These are phyloP conservation scores for Alloteropsis angusta DNA, from an alignment of 202 grass and related monocot genomes.

Conservation along the genomic window DNA sequence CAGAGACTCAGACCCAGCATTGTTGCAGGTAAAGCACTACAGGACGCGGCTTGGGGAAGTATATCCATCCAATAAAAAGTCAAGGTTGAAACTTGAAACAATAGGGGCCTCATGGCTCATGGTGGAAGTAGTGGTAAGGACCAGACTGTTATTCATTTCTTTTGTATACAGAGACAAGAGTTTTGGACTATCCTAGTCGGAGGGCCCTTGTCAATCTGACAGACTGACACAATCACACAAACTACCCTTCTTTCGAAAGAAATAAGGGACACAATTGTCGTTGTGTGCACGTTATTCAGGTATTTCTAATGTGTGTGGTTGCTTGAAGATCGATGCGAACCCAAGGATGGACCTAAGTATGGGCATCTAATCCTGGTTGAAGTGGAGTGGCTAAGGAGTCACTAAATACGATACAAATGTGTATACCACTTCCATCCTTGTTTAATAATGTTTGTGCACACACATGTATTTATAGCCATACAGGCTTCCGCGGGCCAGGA, in stretches of 20 bases:
- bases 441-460: neutral
- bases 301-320: neutral
- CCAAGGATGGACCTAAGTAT: neutral
- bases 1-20: neutral
- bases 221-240: neutral
- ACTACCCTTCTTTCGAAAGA: conserved; percentile 3
- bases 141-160: conserved; percentile 5
- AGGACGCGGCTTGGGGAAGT: neutral
- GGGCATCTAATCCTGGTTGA: neutral
- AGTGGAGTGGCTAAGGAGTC: neutral
- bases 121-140: neutral
- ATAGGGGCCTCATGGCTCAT: neutral
- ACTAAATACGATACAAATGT: neutral
- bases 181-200: neutral
- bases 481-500: neutral
- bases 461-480: neutral
- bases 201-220: conserved; percentile 3
- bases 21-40: neutral
- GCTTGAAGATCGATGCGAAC: neutral
- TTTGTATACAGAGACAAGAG: neutral
- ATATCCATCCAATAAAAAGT: conserved; percentile 15
- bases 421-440: neutral
- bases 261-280: neutral
- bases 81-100: conserved; percentile 15
- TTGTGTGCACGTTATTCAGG: neutral